phyloP scores from a whole-genome alignment of 1,284 basidiomycete genomes.

The Leccinum griseonigrum region DNA sequence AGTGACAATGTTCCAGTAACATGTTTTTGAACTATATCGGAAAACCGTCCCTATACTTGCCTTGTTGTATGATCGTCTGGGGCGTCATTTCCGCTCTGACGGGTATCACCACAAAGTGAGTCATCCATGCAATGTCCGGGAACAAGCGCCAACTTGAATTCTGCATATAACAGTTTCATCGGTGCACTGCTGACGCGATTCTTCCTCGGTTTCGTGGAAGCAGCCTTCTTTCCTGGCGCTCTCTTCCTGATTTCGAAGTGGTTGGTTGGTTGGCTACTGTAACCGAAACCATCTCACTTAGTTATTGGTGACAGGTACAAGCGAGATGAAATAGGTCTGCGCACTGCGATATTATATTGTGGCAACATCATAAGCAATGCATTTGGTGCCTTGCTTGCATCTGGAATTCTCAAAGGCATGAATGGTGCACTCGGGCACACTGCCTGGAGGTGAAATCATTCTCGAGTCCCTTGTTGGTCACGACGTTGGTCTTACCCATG shows the following conservation, averaged over 20 bases:
- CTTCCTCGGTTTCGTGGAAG: slow-evolving; percentile 66
- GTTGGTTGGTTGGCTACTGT: slow-evolving; percentile 49
- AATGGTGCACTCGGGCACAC: slow-evolving; percentile 66
- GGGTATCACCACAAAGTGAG: slow-evolving; percentile 57
- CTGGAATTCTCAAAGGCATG: slow-evolving; percentile 69
- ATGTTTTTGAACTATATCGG: slow-evolving; percentile 74
- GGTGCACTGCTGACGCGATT: slow-evolving; percentile 75
- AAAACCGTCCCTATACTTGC: slow-evolving; percentile 73
- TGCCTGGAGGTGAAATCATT: slow-evolving; percentile 61
- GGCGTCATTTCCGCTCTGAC: slow-evolving; percentile 64
- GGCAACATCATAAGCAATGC: slow-evolving; percentile 67
- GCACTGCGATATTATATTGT: slow-evolving; percentile 72
- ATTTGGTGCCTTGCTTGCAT: slow-evolving; percentile 80
- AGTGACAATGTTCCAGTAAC: slow-evolving; percentile 44
- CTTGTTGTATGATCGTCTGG: slow-evolving; percentile 71
- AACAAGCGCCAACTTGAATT: background rate
- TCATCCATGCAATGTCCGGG: background rate
- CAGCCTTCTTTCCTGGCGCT: slow-evolving; percentile 73
- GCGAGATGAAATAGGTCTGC: slow-evolving; percentile 56
- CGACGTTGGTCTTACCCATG: slow-evolving; percentile 9
- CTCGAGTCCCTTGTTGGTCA: slow-evolving; percentile 19
- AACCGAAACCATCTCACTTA: slow-evolving; percentile 36
- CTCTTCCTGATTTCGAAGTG: slow-evolving; percentile 74
- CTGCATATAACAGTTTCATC: slow-evolving; percentile 47
- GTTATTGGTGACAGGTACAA: slow-evolving; percentile 42